phyloP scores from a whole-genome alignment of 2,329 filamentous ascomycete genomes.

The Clonostachys rosea region DNA sequence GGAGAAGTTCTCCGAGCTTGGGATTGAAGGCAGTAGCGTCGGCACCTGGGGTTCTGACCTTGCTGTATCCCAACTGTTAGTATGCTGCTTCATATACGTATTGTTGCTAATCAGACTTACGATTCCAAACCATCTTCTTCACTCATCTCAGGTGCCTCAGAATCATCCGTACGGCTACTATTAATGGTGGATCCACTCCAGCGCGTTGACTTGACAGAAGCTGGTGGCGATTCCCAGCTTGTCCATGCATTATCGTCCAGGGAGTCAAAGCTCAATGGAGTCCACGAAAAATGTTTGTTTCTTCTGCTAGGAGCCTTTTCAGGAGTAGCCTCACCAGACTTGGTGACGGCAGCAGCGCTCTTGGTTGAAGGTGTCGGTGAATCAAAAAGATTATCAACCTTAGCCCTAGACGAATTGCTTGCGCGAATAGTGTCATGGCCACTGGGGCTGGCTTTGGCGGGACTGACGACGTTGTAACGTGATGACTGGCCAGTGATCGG shows the following conservation, averaged over 20 bases:
- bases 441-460: slow-evolving; percentile 5
- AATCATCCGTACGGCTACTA: slow-evolving; percentile 32
- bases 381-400: slow-evolving; percentile 36
- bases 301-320: slow-evolving; percentile 31
- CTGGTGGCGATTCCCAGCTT: slow-evolving; percentile 56
- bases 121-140: slow-evolving; percentile 39
- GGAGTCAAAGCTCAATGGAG: slow-evolving; percentile 50
- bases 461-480: slow-evolving; percentile 7
- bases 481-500: slow-evolving; percentile 53
- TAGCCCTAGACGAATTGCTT: slow-evolving; percentile 30
- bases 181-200: slow-evolving; percentile 60
- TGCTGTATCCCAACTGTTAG: not conserved
- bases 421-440: slow-evolving; percentile 41
- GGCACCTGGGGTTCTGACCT: not conserved
- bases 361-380: slow-evolving; percentile 23
- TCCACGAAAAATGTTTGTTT: slow-evolving; percentile 56
- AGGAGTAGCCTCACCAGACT: slow-evolving; percentile 7
- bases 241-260: slow-evolving; percentile 61
- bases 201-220: slow-evolving; percentile 49
- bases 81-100: slow-evolving; percentile 17
- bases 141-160: slow-evolving; percentile 40
- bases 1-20: slow-evolving; percentile 53
- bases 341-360: slow-evolving; percentile 1
- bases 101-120: slow-evolving; percentile 30
- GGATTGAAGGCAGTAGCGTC: slow-evolving; percentile 9